Percentiles rank a stretch among this genome's conserved stretches.
Evolutionary conservation across 2,329 filamentous ascomycete genomes (phyloP).

Genomic region (Phialophora chinensis): DNA sequence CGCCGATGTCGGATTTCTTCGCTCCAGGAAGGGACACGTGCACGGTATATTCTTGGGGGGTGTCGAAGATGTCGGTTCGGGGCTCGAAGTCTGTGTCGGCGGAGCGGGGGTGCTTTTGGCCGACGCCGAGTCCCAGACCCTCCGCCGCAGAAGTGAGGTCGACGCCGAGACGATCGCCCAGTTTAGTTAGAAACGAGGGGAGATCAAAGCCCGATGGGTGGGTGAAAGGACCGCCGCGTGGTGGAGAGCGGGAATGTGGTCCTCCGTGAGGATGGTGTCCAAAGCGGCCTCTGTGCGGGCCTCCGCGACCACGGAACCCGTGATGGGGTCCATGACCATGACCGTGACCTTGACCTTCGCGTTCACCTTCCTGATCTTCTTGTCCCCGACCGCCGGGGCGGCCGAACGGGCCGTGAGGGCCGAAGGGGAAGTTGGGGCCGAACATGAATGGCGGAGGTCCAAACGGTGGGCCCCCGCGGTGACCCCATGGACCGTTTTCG

Average conservation of each 20-base stretch:
- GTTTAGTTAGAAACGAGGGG: constrained; percentile 41
- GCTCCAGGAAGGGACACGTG: constrained; percentile 78
- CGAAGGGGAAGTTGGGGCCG: constrained; percentile 19
- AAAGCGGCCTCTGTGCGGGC: constrained; percentile 22
- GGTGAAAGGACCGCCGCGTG: constrained; percentile 29
- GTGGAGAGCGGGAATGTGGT: constrained; percentile 36
- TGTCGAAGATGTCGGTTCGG: constrained; percentile 72
- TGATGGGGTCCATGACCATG: constrained; percentile 17
- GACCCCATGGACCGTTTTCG: constrained; percentile 20
- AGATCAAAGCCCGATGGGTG: constrained; percentile 35
- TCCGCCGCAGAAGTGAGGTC: constrained; percentile 39
- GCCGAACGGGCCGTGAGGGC: constrained; percentile 15
- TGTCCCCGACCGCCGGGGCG: constrained; percentile 1
- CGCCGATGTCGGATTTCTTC: constrained; percentile 76
- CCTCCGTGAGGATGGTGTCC: constrained; percentile 23
- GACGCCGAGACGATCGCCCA: constrained; percentile 44
- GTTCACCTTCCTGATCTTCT: constrained; percentile 16
- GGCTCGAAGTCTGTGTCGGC: constrained; percentile 47
- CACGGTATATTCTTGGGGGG: constrained; percentile 67
- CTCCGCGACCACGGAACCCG: constrained; percentile 19
- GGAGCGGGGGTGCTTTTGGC: constrained; percentile 28
- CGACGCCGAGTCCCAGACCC: constrained; percentile 40
- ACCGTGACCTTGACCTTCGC: not conserved
- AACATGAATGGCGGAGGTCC: constrained; percentile 33
- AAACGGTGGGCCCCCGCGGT: constrained; percentile 18